Conservation (phyloP, 495 filamentous ascomycete genomes). For the Rhypophila decipiens region DNA sequence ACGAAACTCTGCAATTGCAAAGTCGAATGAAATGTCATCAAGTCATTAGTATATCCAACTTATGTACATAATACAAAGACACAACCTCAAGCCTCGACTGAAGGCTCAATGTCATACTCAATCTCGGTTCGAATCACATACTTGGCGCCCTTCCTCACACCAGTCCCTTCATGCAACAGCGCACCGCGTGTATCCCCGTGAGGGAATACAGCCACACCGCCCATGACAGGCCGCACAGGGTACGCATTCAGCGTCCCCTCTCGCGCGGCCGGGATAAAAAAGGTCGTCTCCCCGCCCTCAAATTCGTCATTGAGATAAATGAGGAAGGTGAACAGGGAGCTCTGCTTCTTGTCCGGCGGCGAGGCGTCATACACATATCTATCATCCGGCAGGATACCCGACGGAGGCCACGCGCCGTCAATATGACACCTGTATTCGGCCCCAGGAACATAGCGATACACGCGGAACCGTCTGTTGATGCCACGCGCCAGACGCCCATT, state of each 20-base stretch:
- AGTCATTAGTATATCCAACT: too few relatives aligned
- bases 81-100: background rate
- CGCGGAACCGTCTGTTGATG: constrained; percentile 41
- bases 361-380: constrained; percentile 42
- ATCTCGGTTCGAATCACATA: constrained; percentile 47
- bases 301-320: constrained; percentile 49
- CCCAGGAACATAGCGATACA: constrained; percentile 45
- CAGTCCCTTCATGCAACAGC: constrained; percentile 42
- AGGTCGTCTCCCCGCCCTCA: constrained; percentile 44
- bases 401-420: constrained; percentile 46
- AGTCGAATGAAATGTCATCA: too few relatives aligned
- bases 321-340: constrained; percentile 44
- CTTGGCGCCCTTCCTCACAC: constrained; percentile 37
- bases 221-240: constrained; percentile 41
- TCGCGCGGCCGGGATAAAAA: constrained; percentile 36
- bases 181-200: constrained; percentile 40
- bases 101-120: constrained; percentile 37
- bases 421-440: constrained; percentile 42
- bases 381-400: constrained; percentile 30
- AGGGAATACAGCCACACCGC: constrained; percentile 39
- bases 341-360: constrained; percentile 36
- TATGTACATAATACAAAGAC: too few relatives aligned
- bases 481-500: constrained; percentile 33
- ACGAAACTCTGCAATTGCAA: too few relatives aligned
- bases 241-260: constrained; percentile 44